Base-by-base conservation (phyloP, 306 rosid species). In the Abrus precatorius region DNA sequence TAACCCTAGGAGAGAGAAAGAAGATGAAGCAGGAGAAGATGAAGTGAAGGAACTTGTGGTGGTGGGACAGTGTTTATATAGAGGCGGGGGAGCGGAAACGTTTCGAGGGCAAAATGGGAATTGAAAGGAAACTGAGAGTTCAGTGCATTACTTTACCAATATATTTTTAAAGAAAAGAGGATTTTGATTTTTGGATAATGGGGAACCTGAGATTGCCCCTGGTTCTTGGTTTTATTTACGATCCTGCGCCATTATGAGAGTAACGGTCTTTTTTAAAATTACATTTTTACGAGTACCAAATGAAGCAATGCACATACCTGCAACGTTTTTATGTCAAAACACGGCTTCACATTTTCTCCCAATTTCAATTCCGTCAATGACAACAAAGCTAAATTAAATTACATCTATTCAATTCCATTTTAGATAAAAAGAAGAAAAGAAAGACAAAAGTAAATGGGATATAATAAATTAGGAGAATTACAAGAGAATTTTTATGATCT, bases 1-100 rank as follows among this genome's bases (percentile, higher is more conserved):
- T 56, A 91, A 84, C 90, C 95, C 91, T 86, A 80, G n/a, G 91
- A 85, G 79, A 82, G 92, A 82, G 86, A 85, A 1, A 4, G 2
- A 3, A 13, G 9, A 34, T 1, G 48, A 7, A 41, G 44, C 4
- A 59, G 84, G 66, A 20, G 54, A 84, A 70, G 82, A 20, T 60
- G 12, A 3, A 78, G 3, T 44, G 90, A 52, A 10, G 77, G 6
- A 9, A 32, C 5, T 1, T 2, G 11, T 2, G 0, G 9, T 55
- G 68, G 86, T 79, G 88, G 86, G 87, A 34, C 49, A 53, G 76
- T 81, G 72, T 2, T 43, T 86, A 80, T 90, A 90, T 87, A 90
- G 87, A 83, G 33, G 86, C 85, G 89, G 87, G 86, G 87, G 76
- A 83, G 90, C 59, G 78, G 80, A 87, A 87, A 79, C 88, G 92